These are phyloP conservation scores for Lineolata rhizophorae DNA, from an alignment of 495 filamentous ascomycete species.

Conservation along the genomic window DNA sequence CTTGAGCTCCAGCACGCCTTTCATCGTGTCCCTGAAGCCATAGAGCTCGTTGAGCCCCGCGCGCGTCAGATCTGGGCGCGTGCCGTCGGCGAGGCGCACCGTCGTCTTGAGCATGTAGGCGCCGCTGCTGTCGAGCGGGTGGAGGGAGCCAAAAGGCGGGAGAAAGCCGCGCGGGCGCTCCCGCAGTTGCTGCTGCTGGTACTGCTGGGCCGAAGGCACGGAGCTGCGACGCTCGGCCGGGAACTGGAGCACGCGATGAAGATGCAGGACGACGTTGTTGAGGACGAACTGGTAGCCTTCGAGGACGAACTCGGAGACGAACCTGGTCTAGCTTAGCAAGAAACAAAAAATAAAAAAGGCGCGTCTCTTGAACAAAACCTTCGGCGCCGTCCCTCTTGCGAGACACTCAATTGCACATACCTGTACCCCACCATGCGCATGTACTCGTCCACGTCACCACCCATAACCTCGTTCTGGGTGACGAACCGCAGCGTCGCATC, in stretches of 20 bases:
- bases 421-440: constrained; percentile 21
- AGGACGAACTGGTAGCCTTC: constrained; percentile 22
- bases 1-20: constrained; percentile 39
- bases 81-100: constrained; percentile 19
- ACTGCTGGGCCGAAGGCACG: constrained; percentile 11
- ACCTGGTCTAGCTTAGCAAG: too few relatives aligned
- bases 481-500: constrained; percentile 18
- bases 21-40: constrained; percentile 36
- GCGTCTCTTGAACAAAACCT: too few relatives aligned
- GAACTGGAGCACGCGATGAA: constrained; percentile 17
- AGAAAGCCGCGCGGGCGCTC: constrained; percentile 18
- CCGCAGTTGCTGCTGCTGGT: too few relatives aligned
- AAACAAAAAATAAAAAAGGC: too few relatives aligned
- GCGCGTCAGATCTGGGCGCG: constrained; percentile 22
- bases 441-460: constrained; percentile 20
- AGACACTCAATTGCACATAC: constrained; percentile 17
- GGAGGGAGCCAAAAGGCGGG: constrained; percentile 17
- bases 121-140: constrained; percentile 16
- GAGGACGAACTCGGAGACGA: constrained; percentile 20
- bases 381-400: too few relatives aligned
- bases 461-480: constrained; percentile 14
- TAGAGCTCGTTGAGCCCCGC: constrained; percentile 35
- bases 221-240: constrained; percentile 18
- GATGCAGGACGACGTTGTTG: constrained; percentile 21
- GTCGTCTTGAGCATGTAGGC: constrained; percentile 21